Evolutionary conservation across 2,329 filamentous ascomycete species (phyloP), one percentile per base, ranked within the genome.

Genomic region (Claviceps sp.): DNA sequence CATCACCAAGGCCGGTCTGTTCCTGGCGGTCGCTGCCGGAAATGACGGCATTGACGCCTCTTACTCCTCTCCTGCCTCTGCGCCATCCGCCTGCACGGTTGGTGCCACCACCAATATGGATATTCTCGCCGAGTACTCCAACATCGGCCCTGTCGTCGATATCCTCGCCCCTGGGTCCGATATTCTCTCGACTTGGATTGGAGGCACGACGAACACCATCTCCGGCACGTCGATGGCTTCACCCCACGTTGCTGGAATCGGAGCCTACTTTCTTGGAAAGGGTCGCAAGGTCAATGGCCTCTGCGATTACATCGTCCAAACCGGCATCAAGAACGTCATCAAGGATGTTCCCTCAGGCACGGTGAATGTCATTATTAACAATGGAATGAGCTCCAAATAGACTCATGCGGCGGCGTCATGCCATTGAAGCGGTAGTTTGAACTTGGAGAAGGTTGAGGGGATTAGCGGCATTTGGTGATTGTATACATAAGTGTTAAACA

Each of bases 1-100:
- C 44, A 66, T 75, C 42, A 65, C 74, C 56, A 53, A 54, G 17
- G 61, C 64, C 2, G 75, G 74, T 40, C 62, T 78, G 54, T 75
- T 76, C 57, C 66, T 77, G 43, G 75, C 72, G 53, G 75, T 78
- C n/a, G 76, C 77, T 5, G 77, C 76, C 17, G 77, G 77, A 40
- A 80, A 80, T 61, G 64, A 69, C 30, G 65, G 64, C 55, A 57
- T 58, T 19, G 65, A 77, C 54, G 73, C 75, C 2, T 55, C 61
- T 19, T 66, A 63, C 59, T 70, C 60, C 58, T 77, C 73, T 0
- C 73, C 74, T 2, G 71, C 73, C 40, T 73, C 56, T 8, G 70
- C 69, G 54, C 40, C 65, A 3, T 62, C 56, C 11, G 75, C 68
- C 41, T 75, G 76, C 64, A 78, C 75, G 2, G 73, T 78, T 30